These are phyloP conservation scores for Vitis riparia DNA, from an alignment of 164 flowering plant species.

Conservation along the genomic window DNA sequence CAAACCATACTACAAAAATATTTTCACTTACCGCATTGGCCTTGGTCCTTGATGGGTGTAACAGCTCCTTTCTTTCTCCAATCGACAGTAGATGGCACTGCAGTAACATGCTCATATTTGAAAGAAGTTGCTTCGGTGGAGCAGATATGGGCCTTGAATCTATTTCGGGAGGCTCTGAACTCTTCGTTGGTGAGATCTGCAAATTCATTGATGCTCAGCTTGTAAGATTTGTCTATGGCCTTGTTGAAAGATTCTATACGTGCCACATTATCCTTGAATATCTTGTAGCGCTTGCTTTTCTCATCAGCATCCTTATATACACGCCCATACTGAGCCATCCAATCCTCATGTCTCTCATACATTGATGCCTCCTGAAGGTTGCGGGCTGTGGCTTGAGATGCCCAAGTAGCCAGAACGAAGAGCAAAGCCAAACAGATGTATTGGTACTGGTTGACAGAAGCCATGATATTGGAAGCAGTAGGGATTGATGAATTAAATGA, in stretches of 20 bases:
- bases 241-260: slow-evolving; percentile 20
- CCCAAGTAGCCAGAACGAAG: slow-evolving; percentile 4
- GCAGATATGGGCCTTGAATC: not conserved
- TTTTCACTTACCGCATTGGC: slow-evolving; percentile 26
- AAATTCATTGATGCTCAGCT: slow-evolving; percentile 31
- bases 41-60: slow-evolving; percentile 34
- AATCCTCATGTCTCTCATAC: slow-evolving; percentile 23
- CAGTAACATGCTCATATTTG: slow-evolving; percentile 29
- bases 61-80: slow-evolving; percentile 37
- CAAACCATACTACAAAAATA: not conserved
- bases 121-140: slow-evolving; percentile 6
- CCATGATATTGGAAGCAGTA: too few species aligned
- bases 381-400: slow-evolving; percentile 7
- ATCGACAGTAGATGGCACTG: slow-evolving; percentile 23
- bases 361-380: slow-evolving; percentile 2
- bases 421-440: not conserved
- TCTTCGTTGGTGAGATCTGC: slow-evolving; percentile 42
- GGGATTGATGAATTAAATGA: too few species aligned
- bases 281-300: slow-evolving; percentile 12
- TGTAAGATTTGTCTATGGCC: slow-evolving; percentile 10
- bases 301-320: slow-evolving; percentile 11
- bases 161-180: slow-evolving; percentile 19
- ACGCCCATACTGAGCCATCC: slow-evolving; percentile 25
- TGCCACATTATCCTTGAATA: slow-evolving; percentile 22
- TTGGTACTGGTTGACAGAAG: not conserved